Evolutionary conservation across 306 rosid genomes (phyloP).

Genomic region (Ammopiptanthus mongolicus): DNA sequence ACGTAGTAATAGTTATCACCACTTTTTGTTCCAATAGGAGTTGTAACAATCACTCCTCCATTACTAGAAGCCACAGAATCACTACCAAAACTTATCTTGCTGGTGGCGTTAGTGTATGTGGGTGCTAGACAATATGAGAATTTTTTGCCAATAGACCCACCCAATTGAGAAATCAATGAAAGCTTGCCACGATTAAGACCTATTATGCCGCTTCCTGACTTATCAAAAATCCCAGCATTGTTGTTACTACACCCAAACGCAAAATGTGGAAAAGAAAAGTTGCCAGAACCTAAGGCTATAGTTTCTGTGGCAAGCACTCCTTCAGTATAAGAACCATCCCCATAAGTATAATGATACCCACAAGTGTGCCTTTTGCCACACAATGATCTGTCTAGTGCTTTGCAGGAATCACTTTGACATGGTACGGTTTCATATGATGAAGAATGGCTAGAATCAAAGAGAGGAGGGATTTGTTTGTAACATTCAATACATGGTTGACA

Average conservation of each 20-base stretch:
- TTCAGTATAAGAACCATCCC: constrained; percentile 36
- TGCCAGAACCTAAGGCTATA: constrained; percentile 4
- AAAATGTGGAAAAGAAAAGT: not conserved
- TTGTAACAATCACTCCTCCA: constrained; percentile 2
- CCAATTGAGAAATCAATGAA: constrained; percentile 55
- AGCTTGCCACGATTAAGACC: constrained; percentile 50
- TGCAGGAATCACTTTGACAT: constrained; percentile 26
- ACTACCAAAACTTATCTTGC: constrained; percentile 48
- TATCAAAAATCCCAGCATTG: constrained; percentile 34
- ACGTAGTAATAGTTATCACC: constrained; percentile 25
- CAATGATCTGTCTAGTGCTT: not conserved
- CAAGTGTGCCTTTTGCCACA: not conserved
- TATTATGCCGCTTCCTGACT: constrained; percentile 36
- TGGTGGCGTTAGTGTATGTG: not conserved
- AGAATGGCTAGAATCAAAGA: constrained; percentile 42
- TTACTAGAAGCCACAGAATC: constrained; percentile 21
- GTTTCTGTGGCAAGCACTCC: constrained; percentile 47
- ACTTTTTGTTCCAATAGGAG: constrained; percentile 21
- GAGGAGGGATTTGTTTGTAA: constrained; percentile 39
- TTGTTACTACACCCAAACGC: constrained; percentile 48
- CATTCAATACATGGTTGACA: constrained; percentile 52
- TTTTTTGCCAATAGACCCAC: not conserved
- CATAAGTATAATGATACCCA: constrained; percentile 31
- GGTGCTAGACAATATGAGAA: constrained; percentile 60
- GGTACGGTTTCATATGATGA: constrained; percentile 30